Evolutionary conservation across 345 rosid genomes (phyloP).

Genomic region (Euphorbia peplus): DNA sequence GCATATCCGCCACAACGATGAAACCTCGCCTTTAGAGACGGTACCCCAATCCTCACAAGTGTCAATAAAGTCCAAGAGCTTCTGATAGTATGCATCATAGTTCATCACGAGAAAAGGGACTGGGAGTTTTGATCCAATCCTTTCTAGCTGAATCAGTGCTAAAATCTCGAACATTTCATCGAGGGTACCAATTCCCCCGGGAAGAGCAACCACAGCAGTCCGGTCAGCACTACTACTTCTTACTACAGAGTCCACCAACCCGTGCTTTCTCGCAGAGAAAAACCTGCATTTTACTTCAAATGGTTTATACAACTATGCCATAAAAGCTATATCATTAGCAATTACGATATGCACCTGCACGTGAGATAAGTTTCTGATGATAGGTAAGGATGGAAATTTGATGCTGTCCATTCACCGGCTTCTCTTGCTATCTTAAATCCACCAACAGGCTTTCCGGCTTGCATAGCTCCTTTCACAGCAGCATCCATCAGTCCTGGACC

Average conservation of each 20-base stretch:
- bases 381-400: slow-evolving; percentile 77
- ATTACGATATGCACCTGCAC: slow-evolving; percentile 58
- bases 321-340: neutral
- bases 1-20: slow-evolving; percentile 78
- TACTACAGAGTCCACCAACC: slow-evolving; percentile 75
- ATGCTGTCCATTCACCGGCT: slow-evolving; percentile 90
- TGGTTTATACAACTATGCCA: slow-evolving; percentile 1
- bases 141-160: slow-evolving; percentile 71
- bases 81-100: slow-evolving; percentile 67
- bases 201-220: slow-evolving; percentile 79
- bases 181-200: slow-evolving; percentile 89
- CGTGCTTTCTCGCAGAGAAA: slow-evolving; percentile 95
- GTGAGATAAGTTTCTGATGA: slow-evolving; percentile 71
- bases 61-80: slow-evolving; percentile 72
- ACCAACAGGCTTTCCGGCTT: slow-evolving; percentile 72
- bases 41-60: slow-evolving; percentile 76
- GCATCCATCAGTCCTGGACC: slow-evolving; percentile 99
- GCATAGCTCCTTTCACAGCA: slow-evolving; percentile 71
- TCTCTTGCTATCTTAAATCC: slow-evolving; percentile 85
- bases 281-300: slow-evolving; percentile 44
- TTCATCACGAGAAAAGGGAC: slow-evolving; percentile 90
- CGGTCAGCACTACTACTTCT: slow-evolving; percentile 50
- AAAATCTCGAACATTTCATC: slow-evolving; percentile 87
- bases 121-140: slow-evolving; percentile 71
- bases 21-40: slow-evolving; percentile 66